These are phyloP conservation scores for Penicillium sclerotiorum DNA, from an alignment of 2,329 filamentous ascomycete genomes.

Conservation along the genomic window DNA sequence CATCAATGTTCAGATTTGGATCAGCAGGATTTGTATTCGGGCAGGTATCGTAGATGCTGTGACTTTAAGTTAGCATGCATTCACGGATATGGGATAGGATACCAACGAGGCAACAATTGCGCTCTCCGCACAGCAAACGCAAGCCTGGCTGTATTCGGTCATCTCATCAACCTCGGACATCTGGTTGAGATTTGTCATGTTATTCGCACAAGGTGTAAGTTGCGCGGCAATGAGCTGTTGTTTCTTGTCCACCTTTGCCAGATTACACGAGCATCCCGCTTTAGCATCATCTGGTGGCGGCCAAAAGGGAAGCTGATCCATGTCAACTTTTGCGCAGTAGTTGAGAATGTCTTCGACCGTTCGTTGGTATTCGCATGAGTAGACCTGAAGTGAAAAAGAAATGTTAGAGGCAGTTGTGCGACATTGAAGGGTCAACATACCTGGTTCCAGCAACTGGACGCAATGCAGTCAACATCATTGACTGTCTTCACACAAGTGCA, in stretches of 20 bases:
- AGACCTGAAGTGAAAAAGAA: slow-evolving; percentile 1
- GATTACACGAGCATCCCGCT: slow-evolving; percentile 24
- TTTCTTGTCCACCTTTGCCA: slow-evolving; percentile 9
- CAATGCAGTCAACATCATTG: slow-evolving; percentile 14
- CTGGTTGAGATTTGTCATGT: slow-evolving; percentile 9
- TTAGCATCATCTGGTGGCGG: slow-evolving; percentile 18
- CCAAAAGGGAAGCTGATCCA: slow-evolving; percentile 18
- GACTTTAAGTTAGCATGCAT: too few relatives aligned
- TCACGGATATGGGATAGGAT: too few relatives aligned
- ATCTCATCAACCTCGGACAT: slow-evolving; percentile 1
- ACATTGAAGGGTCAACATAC: slow-evolving; percentile 2
- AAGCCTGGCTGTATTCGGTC: slow-evolving; percentile 10
- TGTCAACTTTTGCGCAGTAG: slow-evolving; percentile 6
- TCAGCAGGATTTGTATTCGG: slow-evolving; percentile 15
- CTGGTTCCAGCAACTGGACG: slow-evolving; percentile 22
- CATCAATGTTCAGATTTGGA: slow-evolving; percentile 11
- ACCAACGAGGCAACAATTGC: slow-evolving; percentile 18
- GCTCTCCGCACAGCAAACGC: slow-evolving; percentile 20
- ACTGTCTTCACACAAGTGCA: slow-evolving; percentile 15
- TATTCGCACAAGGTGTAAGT: slow-evolving; percentile 8
- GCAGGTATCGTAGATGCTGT: slow-evolving; percentile 18
- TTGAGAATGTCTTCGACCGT: slow-evolving; percentile 8
- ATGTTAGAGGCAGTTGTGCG: neutral
- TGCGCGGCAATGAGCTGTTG: slow-evolving; percentile 2
- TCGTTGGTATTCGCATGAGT: slow-evolving; percentile 16